Percentiles rank a stretch among this genome's conserved stretches.
Conservation (phyloP, 169 alveolate genomes). For the Theileria parva region DNA sequence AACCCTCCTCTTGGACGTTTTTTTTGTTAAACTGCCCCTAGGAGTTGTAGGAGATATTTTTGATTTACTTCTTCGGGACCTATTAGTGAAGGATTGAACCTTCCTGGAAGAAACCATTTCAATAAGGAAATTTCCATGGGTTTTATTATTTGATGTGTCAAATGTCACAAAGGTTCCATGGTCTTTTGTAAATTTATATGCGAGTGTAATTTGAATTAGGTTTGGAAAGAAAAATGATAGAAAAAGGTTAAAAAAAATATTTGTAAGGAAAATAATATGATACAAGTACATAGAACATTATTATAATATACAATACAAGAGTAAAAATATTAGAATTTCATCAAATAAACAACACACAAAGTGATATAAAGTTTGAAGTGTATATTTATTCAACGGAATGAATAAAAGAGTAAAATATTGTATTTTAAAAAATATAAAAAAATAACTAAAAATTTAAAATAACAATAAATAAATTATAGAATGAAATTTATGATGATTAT, state of each 20-base stretch:
- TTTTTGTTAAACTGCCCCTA: not conserved
- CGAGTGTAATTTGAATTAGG: not conserved
- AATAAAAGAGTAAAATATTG: not conserved
- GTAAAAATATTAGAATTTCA: too few relatives aligned
- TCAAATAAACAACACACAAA: not conserved
- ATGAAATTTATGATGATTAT: not conserved
- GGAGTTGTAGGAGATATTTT: conserved; percentile 4
- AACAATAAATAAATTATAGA: too few relatives aligned
- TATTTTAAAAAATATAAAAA: too few relatives aligned
- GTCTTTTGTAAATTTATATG: not conserved
- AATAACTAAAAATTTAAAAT: too few relatives aligned
- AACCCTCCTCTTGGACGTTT: not conserved
- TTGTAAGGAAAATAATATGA: not conserved
- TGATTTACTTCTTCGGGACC: conserved; percentile 15
- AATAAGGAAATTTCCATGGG: conserved; percentile 6
- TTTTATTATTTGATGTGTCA: not conserved
- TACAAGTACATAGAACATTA: conserved; percentile 26
- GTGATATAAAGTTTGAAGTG: not conserved
- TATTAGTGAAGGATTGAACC: conserved; percentile 27
- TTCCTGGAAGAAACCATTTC: conserved; percentile 41
- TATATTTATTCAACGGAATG: not conserved
- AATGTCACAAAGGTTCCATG: not conserved
- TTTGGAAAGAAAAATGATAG: not conserved
- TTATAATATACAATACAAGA: not conserved
- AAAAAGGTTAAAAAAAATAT: not conserved